Base-by-base conservation (phyloP, 805 yeast species). In the Teunomyces kruisii region DNA sequence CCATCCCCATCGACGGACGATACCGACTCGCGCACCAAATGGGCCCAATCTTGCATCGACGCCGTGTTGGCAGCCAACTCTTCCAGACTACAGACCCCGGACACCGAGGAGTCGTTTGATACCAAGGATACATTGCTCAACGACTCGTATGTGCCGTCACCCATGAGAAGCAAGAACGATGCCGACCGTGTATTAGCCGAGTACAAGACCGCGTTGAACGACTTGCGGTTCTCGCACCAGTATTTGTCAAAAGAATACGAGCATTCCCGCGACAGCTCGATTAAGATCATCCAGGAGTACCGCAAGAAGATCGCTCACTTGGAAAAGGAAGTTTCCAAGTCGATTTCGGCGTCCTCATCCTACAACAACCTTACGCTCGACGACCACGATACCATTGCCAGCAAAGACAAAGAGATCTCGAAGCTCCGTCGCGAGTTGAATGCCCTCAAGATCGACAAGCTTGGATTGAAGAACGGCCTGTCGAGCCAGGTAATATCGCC, bases 181-280 rank as follows among this genome's bases (percentile, higher is more conserved):
- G 45, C 45, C 15, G 61, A 62, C 19, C 61, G 58, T 47, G 41
- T 51, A 13, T 22, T 67, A 14, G 51, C 64, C 29, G 73, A 70
- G 28, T 66, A 78, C 54, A 75, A 73, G 50, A 79, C 85, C 0
- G 89, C 90, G 0, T 66, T 86, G 40, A 76, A 73, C 45, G 94
- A 86, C 58, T 68, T 86, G 42, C 82, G 84, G 51, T 78, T 86
- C 57, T 85, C 89, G 2, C 89, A 85, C 60, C 81, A 75, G 48
- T 86, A 83, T 56, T 65, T 86, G 44, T 75, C 84, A 2, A 80
- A 81, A 56, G 87, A 84, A 53, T 86, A 76, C 54, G 86, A 83
- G 51, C 79, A 81, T 48, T 86, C 86, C 44, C 72, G 86, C 45
- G 75, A 75, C 12, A 78, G 76, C 48, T 79, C 83, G 45, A 61